These are phyloP conservation scores for Erythrobasidium hasegawianum DNA, from an alignment of 1,284 basidiomycete species.

Conservation along the genomic window DNA sequence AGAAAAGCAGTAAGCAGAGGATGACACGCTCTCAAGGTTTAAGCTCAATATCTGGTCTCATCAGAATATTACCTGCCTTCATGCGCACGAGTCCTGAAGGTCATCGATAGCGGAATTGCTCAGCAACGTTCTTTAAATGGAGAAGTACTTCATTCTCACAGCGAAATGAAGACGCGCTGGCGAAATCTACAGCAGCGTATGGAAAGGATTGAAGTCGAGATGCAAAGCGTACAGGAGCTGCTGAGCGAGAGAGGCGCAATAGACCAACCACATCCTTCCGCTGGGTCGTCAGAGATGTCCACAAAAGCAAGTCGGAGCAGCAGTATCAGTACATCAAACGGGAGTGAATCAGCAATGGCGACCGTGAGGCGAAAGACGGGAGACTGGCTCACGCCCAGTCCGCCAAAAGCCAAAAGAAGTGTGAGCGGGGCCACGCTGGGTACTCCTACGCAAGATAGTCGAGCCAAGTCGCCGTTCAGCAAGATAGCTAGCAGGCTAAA, in stretches of 20 bases:
- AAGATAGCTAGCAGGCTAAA: constrained; percentile 23
- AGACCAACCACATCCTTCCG: neutral
- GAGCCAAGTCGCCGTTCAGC: constrained; percentile 22
- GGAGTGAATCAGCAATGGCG: neutral
- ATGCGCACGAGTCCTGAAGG: constrained; percentile 83
- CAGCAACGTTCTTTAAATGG: constrained; percentile 86
- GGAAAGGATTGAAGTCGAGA: constrained; percentile 69
- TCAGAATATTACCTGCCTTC: constrained; percentile 82
- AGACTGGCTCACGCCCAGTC: constrained; percentile 22
- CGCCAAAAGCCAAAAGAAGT: neutral
- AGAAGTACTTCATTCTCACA: constrained; percentile 78
- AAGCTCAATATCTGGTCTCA: neutral
- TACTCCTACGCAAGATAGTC: constrained; percentile 7
- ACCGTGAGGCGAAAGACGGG: neutral
- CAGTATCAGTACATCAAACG: neutral
- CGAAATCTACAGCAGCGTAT: constrained; percentile 70
- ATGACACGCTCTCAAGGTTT: neutral
- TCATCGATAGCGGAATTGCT: constrained; percentile 84
- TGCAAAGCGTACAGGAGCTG: constrained; percentile 65
- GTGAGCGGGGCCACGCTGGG: neutral
- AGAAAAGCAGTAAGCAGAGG: constrained; percentile 15
- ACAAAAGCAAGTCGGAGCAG: neutral
- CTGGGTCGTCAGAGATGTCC: neutral
- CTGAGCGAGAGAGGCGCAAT: constrained; percentile 49
- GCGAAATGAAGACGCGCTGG: constrained; percentile 80